Evolutionary conservation across 1,284 basidiomycete genomes (phyloP), one percentile per base, ranked within the genome.

Genomic region (Cryptococcus depauperatus): DNA sequence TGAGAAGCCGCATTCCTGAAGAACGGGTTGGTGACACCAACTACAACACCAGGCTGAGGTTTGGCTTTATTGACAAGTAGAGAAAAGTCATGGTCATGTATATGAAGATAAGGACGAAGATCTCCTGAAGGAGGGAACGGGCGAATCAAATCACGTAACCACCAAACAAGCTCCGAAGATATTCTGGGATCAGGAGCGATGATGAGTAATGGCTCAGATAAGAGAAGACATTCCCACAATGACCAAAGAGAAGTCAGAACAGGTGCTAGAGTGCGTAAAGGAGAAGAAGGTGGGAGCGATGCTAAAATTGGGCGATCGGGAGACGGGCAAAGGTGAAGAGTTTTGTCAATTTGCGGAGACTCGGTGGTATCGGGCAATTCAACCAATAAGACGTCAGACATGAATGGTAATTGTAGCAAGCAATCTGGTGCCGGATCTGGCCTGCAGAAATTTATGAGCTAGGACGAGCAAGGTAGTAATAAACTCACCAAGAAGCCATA

Each of bases 11-110:
- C 81, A 51, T 83, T 84, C 51, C 86, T 82, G 55, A 97, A 89
- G 62, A 93, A 85, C 0, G 93, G 93, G 60, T 97, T 98, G 7
- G 93, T 97, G 1, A 92, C 88, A 8, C 93, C 91, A 1, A 97
- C 72, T 1, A 97, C 65, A 0, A 89, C 72, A 0, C 92, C 93
- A 0, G 84, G 73, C 58, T 84, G 83, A 0, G 93, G 92, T 51
- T 87, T 81, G 37, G 85, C 80, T 51, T 83, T 81, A 61, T 87
- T 88, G 26, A 93, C 82, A 4, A 96, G 67, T 0, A 77, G 61
- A 0, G 77, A 63, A 56, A 89, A 84, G 56, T 96, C 91, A 32
- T 78, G 79, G 59, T 97, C 93, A 64, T 96, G 92, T 50, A 97
- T 91, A 14, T 91, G 95, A 56, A 97, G 86, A 67, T 93, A 97